A percentile compares a stretch with the other conserved stretches of the same genome.
Conservation (phyloP, 139 green algal species). For the Auxenochlorella protothecoides region DNA sequence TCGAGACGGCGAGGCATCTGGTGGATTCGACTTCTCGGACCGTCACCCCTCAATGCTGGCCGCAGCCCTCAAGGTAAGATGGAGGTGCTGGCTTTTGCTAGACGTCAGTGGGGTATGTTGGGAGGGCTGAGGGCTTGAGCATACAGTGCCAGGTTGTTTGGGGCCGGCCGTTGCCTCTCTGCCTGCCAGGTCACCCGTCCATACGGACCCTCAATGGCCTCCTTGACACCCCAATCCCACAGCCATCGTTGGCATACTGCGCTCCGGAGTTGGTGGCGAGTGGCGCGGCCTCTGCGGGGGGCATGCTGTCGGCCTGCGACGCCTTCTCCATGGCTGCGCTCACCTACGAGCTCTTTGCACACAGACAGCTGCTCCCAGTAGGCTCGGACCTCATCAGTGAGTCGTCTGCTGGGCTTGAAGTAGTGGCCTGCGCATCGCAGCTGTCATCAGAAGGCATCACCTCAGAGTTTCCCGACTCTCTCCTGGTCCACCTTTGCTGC, state of each 20-base stretch:
- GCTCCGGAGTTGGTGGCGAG: slow-evolving; percentile 61
- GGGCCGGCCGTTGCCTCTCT: not conserved
- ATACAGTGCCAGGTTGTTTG: too few relatives aligned
- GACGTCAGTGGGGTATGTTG: too few relatives aligned
- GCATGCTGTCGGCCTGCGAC: slow-evolving; percentile 33
- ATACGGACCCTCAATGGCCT: too few relatives aligned
- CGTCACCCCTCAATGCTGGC: slow-evolving; percentile 16
- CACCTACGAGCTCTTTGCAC: slow-evolving; percentile 42
- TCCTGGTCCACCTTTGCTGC: too few relatives aligned
- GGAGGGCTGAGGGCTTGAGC: too few relatives aligned
- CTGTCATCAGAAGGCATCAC: too few relatives aligned
- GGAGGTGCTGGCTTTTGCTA: too few relatives aligned
- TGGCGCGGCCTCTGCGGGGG: not conserved
- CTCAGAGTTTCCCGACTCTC: too few relatives aligned
- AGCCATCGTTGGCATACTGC: slow-evolving; percentile 57
- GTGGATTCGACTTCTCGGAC: slow-evolving; percentile 19
- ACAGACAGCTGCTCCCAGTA: slow-evolving; percentile 25
- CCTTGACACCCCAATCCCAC: not conserved
- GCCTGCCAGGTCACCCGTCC: not conserved
- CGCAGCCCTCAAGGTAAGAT: too few relatives aligned
- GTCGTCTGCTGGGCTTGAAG: not conserved
- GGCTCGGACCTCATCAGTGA: not conserved
- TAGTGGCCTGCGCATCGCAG: too few relatives aligned
- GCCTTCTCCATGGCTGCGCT: slow-evolving; percentile 67
- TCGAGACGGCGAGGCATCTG: not conserved